A percentile compares a stretch with the other conserved stretches of the same genome.
phyloP scores from a whole-genome alignment of 2,329 filamentous ascomycete species.

The Amauroascus verrucosus region DNA sequence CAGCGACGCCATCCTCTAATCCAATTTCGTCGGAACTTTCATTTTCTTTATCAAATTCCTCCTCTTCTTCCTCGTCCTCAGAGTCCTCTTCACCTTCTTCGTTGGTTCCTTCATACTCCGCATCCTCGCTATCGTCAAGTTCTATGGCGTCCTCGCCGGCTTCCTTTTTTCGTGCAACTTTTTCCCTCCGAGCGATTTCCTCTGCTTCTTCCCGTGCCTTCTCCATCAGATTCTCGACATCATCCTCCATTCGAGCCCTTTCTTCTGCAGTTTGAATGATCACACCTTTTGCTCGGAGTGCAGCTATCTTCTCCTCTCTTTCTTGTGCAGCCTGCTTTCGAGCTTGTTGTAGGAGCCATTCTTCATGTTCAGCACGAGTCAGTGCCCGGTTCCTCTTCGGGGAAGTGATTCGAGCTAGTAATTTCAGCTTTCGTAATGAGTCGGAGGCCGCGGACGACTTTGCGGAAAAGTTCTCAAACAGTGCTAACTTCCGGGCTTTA shows the following conservation, averaged over 20 bases:
- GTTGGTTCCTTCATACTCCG: conserved; percentile 42
- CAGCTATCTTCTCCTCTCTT: conserved; percentile 64
- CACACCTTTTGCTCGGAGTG: conserved; percentile 69
- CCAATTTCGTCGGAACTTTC: conserved; percentile 19
- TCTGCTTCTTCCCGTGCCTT: conserved; percentile 72
- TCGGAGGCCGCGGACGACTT: conserved; percentile 43
- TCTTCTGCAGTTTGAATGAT: conserved; percentile 78
- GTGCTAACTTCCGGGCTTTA: conserved; percentile 39
- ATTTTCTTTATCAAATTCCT: conserved; percentile 19
- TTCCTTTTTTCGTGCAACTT: conserved; percentile 58
- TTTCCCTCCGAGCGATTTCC: conserved; percentile 67
- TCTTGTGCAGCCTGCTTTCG: conserved; percentile 70
- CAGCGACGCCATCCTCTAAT: conserved; percentile 11
- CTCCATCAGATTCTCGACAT: conserved; percentile 79
- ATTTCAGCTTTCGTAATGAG: conserved; percentile 58
- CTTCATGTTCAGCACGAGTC: conserved; percentile 59
- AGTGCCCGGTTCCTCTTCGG: conserved; percentile 47
- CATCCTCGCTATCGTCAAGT: conserved; percentile 33
- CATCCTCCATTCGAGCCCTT: conserved; percentile 66
- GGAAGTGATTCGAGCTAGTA: conserved; percentile 61
- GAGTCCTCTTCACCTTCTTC: conserved; percentile 30
- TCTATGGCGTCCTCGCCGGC: conserved; percentile 35
- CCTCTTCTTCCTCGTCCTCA: conserved; percentile 25
- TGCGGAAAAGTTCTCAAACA: conserved; percentile 60
- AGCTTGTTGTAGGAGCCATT: conserved; percentile 58